Evolutionary conservation across 2,329 filamentous ascomycete species (phyloP), one percentile per base, ranked within the genome.

Genomic region (Stachybotrys chartarum): DNA sequence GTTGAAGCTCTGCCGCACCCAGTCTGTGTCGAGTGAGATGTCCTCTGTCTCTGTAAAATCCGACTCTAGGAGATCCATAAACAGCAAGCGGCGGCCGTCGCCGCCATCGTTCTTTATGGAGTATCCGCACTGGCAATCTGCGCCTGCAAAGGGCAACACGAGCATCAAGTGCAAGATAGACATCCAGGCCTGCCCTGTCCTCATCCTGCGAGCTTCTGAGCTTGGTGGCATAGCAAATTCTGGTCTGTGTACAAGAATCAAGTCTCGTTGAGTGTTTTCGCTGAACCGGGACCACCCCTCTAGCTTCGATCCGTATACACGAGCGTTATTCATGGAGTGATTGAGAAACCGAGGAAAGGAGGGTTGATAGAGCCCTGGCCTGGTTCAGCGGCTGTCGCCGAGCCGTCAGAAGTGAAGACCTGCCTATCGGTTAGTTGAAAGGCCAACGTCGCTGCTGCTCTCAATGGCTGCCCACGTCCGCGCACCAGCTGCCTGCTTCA

Each of bases 61-160:
- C 18, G 86, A 86, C 65, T 91, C 88, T 53, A 90, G 70, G 11
- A 84, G 66, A 57, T 91, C 84, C 3, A 86, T 90, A 67, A 88
- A 91, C 53, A 87, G 65, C 46, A 75, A 70, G 50, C 69, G 63
- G 7, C 63, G 56, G 5, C 66, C 60, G 31, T 72, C 70, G 50
- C 70, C 64, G n/a, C 73, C 75, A 45, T 55, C 31, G 6, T 76
- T 70, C 57, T 73, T 75, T 49, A 85, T 70, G 3, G 79, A 79
- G 68, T 90, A 92, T 53, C 88, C 89, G 66, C 89, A 93, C 63
- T 88, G 82, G 72, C 89, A 92, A 58, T 78, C 75, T 6, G 79
- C 78, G 14, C 56, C 55, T 5, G 56, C 59, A 31, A 64, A 51
- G 47, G 44, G 61, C 64, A 53, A 46, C 17, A 54, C 7, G 51